phyloP scores from a whole-genome alignment of 495 filamentous ascomycete genomes.

The Tetracladium marchalianum region DNA sequence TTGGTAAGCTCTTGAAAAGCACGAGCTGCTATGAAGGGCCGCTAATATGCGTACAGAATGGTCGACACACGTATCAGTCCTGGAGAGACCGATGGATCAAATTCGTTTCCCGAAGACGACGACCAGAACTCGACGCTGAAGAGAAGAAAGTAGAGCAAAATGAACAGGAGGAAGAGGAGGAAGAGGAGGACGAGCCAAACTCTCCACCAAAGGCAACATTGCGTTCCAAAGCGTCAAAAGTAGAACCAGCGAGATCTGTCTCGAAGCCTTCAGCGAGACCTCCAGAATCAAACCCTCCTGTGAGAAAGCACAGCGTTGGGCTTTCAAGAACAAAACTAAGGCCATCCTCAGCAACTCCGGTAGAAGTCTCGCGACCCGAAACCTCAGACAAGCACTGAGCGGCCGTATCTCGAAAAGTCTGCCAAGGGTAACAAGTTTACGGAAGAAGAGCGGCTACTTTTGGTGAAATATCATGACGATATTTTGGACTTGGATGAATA shows the following conservation, averaged over 20 bases:
- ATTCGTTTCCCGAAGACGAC: constrained; percentile 24
- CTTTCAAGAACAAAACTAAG: too few species aligned
- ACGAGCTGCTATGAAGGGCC: neutral
- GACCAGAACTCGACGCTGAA: constrained; percentile 16
- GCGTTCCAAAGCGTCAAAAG: neutral
- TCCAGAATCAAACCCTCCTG: too few species aligned
- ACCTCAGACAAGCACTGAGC: too few species aligned
- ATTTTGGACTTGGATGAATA: constrained; percentile 13
- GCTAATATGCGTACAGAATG: constrained; percentile 34
- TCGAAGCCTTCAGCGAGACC: too few species aligned
- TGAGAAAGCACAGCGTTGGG: too few species aligned
- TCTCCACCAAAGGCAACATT: neutral
- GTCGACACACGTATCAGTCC: constrained; percentile 59
- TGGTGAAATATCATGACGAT: constrained; percentile 8
- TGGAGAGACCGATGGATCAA: constrained; percentile 64
- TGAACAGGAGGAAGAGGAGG: constrained; percentile 3
- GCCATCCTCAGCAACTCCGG: too few species aligned
- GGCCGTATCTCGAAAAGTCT: neutral
- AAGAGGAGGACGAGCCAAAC: neutral
- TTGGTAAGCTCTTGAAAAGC: constrained; percentile 29
- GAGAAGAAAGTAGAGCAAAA: neutral
- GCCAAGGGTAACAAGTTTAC: constrained; percentile 7
- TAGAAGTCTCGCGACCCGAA: too few species aligned
- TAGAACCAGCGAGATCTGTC: too few species aligned
- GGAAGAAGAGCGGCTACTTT: constrained; percentile 9